Conservation (phyloP, 2,329 filamentous ascomycete genomes). For the Paecilomyces sp. region DNA sequence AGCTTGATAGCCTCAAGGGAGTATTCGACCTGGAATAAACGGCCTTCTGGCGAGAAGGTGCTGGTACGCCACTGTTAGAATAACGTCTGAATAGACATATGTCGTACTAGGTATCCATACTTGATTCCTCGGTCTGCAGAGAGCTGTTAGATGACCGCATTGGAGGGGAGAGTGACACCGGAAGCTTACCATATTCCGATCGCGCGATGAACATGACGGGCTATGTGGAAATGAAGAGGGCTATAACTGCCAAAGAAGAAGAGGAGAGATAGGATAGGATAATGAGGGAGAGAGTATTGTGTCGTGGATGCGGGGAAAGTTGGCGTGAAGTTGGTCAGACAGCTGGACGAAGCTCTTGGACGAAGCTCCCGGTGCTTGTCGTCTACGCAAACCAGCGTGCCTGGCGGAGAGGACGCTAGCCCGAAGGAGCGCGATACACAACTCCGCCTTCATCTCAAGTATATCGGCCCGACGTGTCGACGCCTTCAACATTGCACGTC, state of each 20-base stretch:
- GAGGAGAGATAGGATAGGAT: constrained; percentile 4
- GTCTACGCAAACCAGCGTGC: constrained; percentile 30
- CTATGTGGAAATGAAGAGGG: constrained; percentile 20
- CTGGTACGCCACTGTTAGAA: constrained; percentile 40
- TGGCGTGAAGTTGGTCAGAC: constrained; percentile 4
- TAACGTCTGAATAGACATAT: neutral
- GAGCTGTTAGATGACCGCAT: constrained; percentile 29
- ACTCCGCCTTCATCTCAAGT: constrained; percentile 3
- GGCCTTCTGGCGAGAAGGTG: constrained; percentile 99
- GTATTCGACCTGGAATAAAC: constrained; percentile 99
- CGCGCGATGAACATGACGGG: constrained; percentile 97
- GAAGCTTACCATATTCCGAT: constrained; percentile 90
- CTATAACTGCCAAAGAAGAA: constrained; percentile 1
- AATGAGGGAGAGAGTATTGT: constrained; percentile 8
- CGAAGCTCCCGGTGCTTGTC: constrained; percentile 22
- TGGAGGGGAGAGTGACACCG: constrained; percentile 14
- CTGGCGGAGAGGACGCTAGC: constrained; percentile 16
- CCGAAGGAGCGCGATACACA: constrained; percentile 5
- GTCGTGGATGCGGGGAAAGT: neutral
- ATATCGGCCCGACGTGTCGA: neutral
- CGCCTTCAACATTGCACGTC: neutral
- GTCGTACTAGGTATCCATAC: constrained; percentile 47
- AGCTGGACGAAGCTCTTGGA: constrained; percentile 16
- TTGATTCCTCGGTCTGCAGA: constrained; percentile 90
- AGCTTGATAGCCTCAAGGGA: constrained; percentile 99